Evolutionary conservation across 306 rosid species (phyloP).

Genomic region (Cicer bijugum): DNA sequence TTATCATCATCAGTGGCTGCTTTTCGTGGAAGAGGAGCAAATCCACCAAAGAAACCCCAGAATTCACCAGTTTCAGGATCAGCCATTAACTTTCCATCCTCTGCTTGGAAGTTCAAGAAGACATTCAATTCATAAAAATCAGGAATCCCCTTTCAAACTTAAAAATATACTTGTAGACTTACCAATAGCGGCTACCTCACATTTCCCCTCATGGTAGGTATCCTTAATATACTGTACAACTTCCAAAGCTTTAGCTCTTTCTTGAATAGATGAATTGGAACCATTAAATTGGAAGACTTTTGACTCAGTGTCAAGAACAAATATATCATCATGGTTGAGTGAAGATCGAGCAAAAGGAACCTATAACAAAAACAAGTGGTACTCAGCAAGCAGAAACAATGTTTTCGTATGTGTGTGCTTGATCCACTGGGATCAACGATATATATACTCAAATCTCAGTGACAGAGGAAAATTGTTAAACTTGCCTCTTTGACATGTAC

Average conservation of each 20-base stretch:
- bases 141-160: constrained; percentile 37
- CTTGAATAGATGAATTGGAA: constrained; percentile 92
- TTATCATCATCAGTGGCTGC: constrained; percentile 65
- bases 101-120: constrained; percentile 53
- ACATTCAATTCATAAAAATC: constrained; percentile 45
- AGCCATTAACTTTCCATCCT: constrained; percentile 98
- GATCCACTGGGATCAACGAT: constrained; percentile 20
- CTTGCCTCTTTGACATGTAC: constrained; percentile 98
- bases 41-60: constrained; percentile 97
- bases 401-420: constrained; percentile 6
- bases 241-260: constrained; percentile 97
- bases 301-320: constrained; percentile 84
- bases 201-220: constrained; percentile 91
- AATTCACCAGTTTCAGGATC: constrained; percentile 96
- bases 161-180: constrained; percentile 52
- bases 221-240: constrained; percentile 94
- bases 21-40: constrained; percentile 98
- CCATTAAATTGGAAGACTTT: constrained; percentile 98
- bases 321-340: constrained; percentile 92
- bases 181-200: constrained; percentile 93
- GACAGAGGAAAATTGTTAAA: constrained; percentile 44
- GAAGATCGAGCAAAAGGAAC: constrained; percentile 87
- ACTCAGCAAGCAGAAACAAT: constrained; percentile 41
- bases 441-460: constrained; percentile 45
- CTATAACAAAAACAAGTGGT: constrained; percentile 55